A percentile compares a stretch with the other conserved stretches of the same genome.
Evolutionary conservation across 345 rosid genomes (phyloP).

Genomic region (Trapa incisa): DNA sequence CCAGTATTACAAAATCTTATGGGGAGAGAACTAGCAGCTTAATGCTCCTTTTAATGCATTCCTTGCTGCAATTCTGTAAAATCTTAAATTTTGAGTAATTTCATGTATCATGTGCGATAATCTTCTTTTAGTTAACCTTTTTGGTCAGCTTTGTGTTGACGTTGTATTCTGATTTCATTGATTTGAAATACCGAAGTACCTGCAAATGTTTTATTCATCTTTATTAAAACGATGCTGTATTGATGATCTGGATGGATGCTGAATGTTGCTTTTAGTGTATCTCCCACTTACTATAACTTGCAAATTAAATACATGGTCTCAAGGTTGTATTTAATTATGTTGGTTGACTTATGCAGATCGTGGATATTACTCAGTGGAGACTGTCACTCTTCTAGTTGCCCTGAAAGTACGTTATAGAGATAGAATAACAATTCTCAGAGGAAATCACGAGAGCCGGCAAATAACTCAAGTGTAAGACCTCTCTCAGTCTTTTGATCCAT

Average conservation of each 20-base stretch:
- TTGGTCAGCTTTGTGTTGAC: no score
- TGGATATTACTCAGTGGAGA: constrained; percentile 97
- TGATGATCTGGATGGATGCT: neutral
- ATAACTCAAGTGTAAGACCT: constrained; percentile 95
- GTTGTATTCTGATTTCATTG: no score
- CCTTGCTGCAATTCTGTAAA: no score
- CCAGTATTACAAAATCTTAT: no score
- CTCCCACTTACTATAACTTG: neutral
- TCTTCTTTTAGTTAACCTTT: no score
- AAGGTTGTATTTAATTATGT: neutral
- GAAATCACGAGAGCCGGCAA: constrained; percentile 99
- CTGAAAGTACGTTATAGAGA: constrained; percentile 93
- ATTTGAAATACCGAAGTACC: neutral
- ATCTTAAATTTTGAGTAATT: no score
- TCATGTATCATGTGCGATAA: no score
- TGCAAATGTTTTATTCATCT: neutral
- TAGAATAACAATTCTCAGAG: constrained; percentile 88
- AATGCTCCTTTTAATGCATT: no score
- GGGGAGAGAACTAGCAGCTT: no score
- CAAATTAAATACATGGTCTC: neutral
- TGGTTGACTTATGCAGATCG: constrained; percentile 54
- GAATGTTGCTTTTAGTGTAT: neutral
- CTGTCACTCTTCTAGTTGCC: constrained; percentile 91
- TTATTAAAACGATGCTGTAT: neutral
- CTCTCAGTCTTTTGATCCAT: neutral